These are phyloP conservation scores for Heliamphora exappendiculata DNA, from an alignment of 148 eudicot species.

Conservation along the genomic window DNA sequence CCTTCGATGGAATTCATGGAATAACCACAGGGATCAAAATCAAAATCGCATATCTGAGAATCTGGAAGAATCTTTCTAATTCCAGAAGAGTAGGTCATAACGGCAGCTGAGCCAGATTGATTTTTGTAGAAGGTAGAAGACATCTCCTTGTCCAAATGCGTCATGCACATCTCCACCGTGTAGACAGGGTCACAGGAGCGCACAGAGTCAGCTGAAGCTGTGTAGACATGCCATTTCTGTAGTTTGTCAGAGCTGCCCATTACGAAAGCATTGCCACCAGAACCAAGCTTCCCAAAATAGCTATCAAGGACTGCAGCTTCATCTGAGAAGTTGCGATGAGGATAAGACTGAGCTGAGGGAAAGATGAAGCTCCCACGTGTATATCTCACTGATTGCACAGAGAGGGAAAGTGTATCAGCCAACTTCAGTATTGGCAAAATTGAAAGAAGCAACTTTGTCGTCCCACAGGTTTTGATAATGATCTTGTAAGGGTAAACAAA, in stretches of 20 bases:
- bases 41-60: conserved; percentile 41
- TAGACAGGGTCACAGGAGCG: conserved; percentile 19
- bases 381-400: conserved; percentile 26
- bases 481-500: conserved; percentile 33
- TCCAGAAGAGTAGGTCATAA: conserved; percentile 31
- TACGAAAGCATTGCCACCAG: conserved; percentile 19
- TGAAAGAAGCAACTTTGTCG: conserved; percentile 28
- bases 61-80: conserved; percentile 31
- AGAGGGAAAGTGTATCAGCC: conserved; percentile 20
- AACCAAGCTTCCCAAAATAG: conserved; percentile 25
- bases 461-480: conserved; percentile 35
- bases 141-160: conserved; percentile 31
- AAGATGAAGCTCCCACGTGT: conserved; percentile 36
- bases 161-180: conserved; percentile 51
- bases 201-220: conserved; percentile 25
- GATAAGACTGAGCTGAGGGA: conserved; percentile 23
- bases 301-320: conserved; percentile 27
- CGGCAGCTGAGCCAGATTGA: conserved; percentile 24
- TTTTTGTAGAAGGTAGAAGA: conserved; percentile 35
- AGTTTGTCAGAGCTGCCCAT: conserved; percentile 21
- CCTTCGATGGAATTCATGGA: conserved; percentile 45
- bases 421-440: conserved; percentile 25
- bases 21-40: conserved; percentile 47
- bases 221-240: conserved; percentile 45
- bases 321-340: conserved; percentile 29